Base-by-base conservation (phyloP, 176 grass and related monocot genomes). In the Aegilops speltoides region DNA sequence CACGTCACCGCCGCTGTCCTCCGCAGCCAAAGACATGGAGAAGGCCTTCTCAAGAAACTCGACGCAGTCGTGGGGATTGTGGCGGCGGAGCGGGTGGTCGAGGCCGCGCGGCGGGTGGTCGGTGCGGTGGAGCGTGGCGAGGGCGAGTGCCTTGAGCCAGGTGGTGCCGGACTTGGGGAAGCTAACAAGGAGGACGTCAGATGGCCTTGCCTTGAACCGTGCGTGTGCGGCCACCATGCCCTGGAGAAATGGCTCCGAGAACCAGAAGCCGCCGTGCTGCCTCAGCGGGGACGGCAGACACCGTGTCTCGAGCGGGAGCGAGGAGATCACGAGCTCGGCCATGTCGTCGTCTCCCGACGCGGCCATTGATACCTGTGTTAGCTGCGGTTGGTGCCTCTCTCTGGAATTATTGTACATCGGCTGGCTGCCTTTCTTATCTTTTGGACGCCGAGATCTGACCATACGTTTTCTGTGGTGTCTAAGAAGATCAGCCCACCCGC, bases 81-180 rank as follows among this genome's bases (percentile, higher is more conserved):
- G 0, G 22, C 59, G 20, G 22, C 77, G 33, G 3, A 41, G 46
- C 46, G 14, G 46, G 4, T 50, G 46, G 46, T 50, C 14, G 46
- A 16, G 46, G 46, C 14, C 14, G 19, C 19, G 19, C 1, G 80
- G 81, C 15, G 81, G 10, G 50, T 61, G 8, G 1, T 17, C 1
- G 8, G 54, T 54, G 0, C 81, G 50, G 9, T 63, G 26, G 4
- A 61, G 3, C 23, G 68, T 26, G 12, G 87, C 34, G 15, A 92
- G 74, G 26, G 64, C 29, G 1, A 88, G 62, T 2, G 81, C 84
- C 83, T 90, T 93, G 15, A 90, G 84, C 88, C 81, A 93, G 25
- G 81, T 90, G 29, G 88, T 88, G 26, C 85, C 91, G 10, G 66
- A 76, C 15, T 93, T 93, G 10, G 87, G 86, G 67, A 82, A 85